phyloP scores from a whole-genome alignment of 768 basidiomycete genomes.

The Lentinula aciculospora region DNA sequence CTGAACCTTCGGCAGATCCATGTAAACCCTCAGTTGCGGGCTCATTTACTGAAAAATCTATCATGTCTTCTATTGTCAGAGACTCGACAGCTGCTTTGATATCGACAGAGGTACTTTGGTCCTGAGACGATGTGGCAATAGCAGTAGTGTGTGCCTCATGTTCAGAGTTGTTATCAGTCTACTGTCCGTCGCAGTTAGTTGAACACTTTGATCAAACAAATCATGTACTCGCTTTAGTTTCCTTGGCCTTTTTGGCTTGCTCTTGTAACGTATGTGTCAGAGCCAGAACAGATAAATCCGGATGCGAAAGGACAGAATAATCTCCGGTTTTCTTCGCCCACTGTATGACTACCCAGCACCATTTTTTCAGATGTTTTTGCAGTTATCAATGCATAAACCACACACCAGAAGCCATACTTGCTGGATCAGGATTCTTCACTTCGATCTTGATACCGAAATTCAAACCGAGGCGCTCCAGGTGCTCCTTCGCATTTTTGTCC shows the following conservation, averaged over 20 bases:
- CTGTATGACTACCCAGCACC: slow-evolving; percentile 60
- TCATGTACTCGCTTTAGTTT: slow-evolving; percentile 20
- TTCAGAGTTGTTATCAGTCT: slow-evolving; percentile 13
- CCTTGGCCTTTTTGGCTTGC: slow-evolving; percentile 34
- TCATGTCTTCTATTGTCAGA: slow-evolving; percentile 3
- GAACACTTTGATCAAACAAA: background rate
- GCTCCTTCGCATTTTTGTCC: slow-evolving; percentile 81
- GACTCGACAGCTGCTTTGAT: background rate
- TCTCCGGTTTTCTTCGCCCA: slow-evolving; percentile 96
- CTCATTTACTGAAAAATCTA: slow-evolving; percentile 6
- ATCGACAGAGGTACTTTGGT: background rate
- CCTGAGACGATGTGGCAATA: background rate
- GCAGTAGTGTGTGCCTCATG: background rate
- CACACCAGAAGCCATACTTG: slow-evolving; percentile 61
- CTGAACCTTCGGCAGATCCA: slow-evolving; percentile 15
- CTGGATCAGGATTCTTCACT: slow-evolving; percentile 63
- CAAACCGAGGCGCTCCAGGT: slow-evolving; percentile 75
- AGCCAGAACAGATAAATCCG: slow-evolving; percentile 89
- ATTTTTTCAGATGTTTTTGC: background rate
- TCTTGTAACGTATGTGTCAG: slow-evolving; percentile 77
- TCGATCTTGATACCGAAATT: slow-evolving; percentile 71
- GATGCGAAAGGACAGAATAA: slow-evolving; percentile 83
- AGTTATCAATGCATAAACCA: background rate
- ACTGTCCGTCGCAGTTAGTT: slow-evolving; percentile 22
- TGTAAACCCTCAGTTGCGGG: slow-evolving; percentile 4